phyloP scores from a whole-genome alignment of 2,329 filamentous ascomycete species.

The Penicillium sp. region DNA sequence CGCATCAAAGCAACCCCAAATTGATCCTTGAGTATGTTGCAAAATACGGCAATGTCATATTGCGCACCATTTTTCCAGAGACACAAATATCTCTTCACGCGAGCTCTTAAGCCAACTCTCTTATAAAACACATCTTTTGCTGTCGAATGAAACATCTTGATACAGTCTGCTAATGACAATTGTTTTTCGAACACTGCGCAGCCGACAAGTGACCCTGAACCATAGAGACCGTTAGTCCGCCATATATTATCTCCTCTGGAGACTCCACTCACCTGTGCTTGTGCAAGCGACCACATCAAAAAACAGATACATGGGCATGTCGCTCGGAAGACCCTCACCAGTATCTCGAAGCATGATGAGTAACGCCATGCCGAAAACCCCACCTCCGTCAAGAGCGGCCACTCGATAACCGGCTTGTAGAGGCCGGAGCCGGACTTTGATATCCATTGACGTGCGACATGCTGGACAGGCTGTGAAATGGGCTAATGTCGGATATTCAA shows the following conservation, averaged over 20 bases:
- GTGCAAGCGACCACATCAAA: conserved; percentile 1
- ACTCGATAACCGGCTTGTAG: conserved; percentile 6
- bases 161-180: conserved; percentile 2
- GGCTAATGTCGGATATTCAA: not conserved
- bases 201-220: conserved; percentile 1
- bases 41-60: not conserved
- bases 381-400: conserved; percentile 3
- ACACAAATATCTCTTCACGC: not conserved
- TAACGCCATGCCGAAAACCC: not conserved
- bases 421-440: conserved; percentile 1
- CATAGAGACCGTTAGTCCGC: not conserved
- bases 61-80: not conserved
- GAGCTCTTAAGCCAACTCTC: not conserved
- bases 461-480: conserved; percentile 2
- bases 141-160: conserved; percentile 1
- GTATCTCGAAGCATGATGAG: not conserved
- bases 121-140: not conserved
- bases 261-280: conserved; percentile 1
- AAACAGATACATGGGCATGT: not conserved
- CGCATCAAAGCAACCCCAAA: not conserved
- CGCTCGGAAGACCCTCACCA: not conserved
- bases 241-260: not conserved
- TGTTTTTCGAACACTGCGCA: not conserved
- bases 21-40: not conserved
- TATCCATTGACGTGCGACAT: not conserved